Evolutionary conservation across 2,329 filamentous ascomycete species (phyloP).

Genomic region (Talaromyces sp.): DNA sequence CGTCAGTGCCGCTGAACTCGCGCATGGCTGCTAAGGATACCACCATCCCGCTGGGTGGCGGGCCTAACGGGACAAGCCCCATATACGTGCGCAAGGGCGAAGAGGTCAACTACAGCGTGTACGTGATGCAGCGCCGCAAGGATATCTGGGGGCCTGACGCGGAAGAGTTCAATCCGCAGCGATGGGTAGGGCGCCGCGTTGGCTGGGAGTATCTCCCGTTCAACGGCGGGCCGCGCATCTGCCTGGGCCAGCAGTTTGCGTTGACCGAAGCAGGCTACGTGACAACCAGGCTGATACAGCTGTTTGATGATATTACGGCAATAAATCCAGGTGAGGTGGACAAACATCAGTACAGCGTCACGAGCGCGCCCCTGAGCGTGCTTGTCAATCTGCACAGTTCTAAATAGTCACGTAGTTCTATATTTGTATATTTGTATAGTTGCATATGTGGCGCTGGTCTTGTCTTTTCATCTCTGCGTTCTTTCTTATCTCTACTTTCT

Average conservation of each 20-base stretch:
- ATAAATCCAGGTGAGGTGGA: neutral
- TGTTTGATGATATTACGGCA: constrained; percentile 1
- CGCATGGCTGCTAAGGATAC: constrained; percentile 34
- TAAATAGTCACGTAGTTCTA: neutral
- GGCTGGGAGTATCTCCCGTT: constrained; percentile 39
- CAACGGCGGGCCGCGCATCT: constrained; percentile 22
- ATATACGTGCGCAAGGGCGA: constrained; percentile 63
- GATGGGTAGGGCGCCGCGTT: constrained; percentile 39
- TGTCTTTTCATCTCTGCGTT: neutral
- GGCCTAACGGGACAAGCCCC: constrained; percentile 41
- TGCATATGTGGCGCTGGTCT: neutral
- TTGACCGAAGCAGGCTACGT: constrained; percentile 6
- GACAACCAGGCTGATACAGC: constrained; percentile 3
- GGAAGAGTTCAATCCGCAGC: constrained; percentile 43
- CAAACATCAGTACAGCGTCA: constrained; percentile 2
- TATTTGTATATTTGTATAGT: neutral
- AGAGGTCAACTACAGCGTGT: constrained; percentile 60
- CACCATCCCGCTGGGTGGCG: constrained; percentile 8
- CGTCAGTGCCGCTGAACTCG: constrained; percentile 42
- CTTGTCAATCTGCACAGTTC: constrained; percentile 1
- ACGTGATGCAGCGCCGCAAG: constrained; percentile 66
- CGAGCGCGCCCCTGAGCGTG: constrained; percentile 2
- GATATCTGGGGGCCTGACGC: constrained; percentile 45
- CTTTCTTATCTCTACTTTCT: neutral
- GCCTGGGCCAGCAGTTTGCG: constrained; percentile 16